These are phyloP conservation scores for Pulveroboletus sp. DNA, from an alignment of 768 basidiomycete genomes.

Conservation along the genomic window DNA sequence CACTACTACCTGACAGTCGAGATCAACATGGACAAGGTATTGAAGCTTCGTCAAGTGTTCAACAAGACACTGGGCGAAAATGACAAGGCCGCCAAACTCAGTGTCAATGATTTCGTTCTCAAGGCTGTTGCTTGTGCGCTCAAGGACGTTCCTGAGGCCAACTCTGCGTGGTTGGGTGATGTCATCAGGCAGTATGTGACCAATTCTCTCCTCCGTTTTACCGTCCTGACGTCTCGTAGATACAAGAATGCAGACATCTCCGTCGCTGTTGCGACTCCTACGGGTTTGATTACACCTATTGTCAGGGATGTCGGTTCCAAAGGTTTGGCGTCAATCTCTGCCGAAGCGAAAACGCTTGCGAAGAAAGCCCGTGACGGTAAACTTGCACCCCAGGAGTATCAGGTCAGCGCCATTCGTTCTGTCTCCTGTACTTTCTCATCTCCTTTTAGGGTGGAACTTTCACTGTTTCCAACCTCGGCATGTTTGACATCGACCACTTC, in stretches of 20 bases:
- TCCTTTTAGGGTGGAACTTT: constrained; percentile 82
- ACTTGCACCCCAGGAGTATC: constrained; percentile 91
- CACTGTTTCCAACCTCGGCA: constrained; percentile 98
- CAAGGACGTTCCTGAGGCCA: constrained; percentile 93
- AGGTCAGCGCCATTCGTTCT: constrained; percentile 45
- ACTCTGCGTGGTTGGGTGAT: constrained; percentile 97
- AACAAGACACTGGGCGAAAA: constrained; percentile 84
- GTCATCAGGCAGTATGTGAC: constrained; percentile 82
- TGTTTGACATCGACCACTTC: constrained; percentile 94
- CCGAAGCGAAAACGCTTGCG: constrained; percentile 88
- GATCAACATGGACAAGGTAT: constrained; percentile 92
- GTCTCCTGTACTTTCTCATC: neutral
- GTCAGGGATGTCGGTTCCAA: constrained; percentile 90
- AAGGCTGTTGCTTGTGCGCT: constrained; percentile 92
- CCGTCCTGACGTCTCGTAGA: constrained; percentile 35
- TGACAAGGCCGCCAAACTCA: constrained; percentile 89
- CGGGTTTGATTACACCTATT: constrained; percentile 96
- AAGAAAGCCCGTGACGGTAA: constrained; percentile 97
- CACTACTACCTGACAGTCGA: constrained; percentile 97
- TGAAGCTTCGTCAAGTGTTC: constrained; percentile 93
- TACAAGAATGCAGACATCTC: constrained; percentile 98
- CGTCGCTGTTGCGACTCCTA: constrained; percentile 93
- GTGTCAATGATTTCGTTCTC: constrained; percentile 97
- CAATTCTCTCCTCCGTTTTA: neutral
- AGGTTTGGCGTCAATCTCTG: constrained; percentile 88